Base-by-base conservation (phyloP, 176 grass and related monocot species). In the Hordeum marinum region DNA sequence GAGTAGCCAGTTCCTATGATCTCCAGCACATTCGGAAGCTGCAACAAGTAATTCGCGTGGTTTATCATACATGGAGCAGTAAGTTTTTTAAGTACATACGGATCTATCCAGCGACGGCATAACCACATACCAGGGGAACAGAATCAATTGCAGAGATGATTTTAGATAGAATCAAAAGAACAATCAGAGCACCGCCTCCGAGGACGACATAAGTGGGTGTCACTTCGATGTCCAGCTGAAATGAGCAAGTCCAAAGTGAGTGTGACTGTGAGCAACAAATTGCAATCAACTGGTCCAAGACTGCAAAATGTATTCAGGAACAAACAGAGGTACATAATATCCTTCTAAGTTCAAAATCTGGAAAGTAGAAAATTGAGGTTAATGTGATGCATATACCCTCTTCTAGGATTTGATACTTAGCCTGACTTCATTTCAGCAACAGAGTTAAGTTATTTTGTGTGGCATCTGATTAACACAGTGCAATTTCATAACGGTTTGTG, bases 1-100 rank as follows among this genome's bases (percentile, higher is more conserved):
- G 90, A 79, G 77, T 88, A 95, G 18, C 86, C 88, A 85, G 81
- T 83, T 60, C 93, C 93, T 42, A 92, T 45, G 9, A 95, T 43
- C 82, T 95, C 86, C 76, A 99, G 88, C 27, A 94, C 43, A 26
- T 99, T 90, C 7, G 97, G 97, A 68, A 99, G 80, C 97, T 99
- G 90, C 42, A 67, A 86, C n/a, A 45, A 55, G 65, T 41, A 34
- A 7, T 23, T 61, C 12, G 57, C 12, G 26, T 34, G 57, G n/a
- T 66, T 87, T 71, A 87, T 70, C 55, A 72, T 74, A 41, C 29
- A 2, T 0, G 20, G 1, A 48, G 31, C 15, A 11, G n/a, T 63
- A 26, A 46, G 58, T 65, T 61, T 61, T 65, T 18, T 36, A 15
- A 31, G 12, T 76, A 11, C 59, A 76, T 48, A 46, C 9, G 61